Evolutionary conservation across 2,329 filamentous ascomycete species (phyloP), one percentile per base, ranked within the genome.

Genomic region (Fusarium falciforme): DNA sequence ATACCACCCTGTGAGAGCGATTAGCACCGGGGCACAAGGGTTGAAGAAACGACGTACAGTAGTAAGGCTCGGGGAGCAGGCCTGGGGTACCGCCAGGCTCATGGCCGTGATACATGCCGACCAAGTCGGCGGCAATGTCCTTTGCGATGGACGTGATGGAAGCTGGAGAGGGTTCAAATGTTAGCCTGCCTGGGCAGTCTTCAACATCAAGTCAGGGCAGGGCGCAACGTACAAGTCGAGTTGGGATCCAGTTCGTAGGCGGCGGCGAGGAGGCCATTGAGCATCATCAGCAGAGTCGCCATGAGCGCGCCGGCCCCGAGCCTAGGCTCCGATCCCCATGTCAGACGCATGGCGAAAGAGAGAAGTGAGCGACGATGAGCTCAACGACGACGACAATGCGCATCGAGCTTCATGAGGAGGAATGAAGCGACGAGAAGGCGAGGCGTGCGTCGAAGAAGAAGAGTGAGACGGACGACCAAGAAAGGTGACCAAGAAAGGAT

Each of bases 1-100:
- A 83, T 93, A 92, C 93, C 91, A 95, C 88, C 88, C 88, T 89
- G 66, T 11, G 64, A 55, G 17, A 47, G 35, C 36, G 20, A 57
- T 76, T 59, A 64, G 64, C 36, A 62, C 42, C 2, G 4, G 54
- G n/a, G 20, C 20, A 55, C n/a, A 55, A 31, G 27, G 54, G 33
- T 11, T 44, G 29, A 25, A 63, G 49, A 29, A 42, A 22, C 20
- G 36, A 80, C 86, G 76, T 80, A 88, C 88, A 89, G 78, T 89
- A 90, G 69, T 89, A 89, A 62, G 87, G 88, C 11, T 83, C 77
- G 31, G 87, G 87, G 5, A 90, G 81, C 49, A 89, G 83, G 25
- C 88, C 88, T 9, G 88, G 88, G 5, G 80, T 86, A 20, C 84
- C 80, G 40, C 88, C 88, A 0, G 86, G 86, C 67, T 88, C 77